Evolutionary conservation across 371 early-diverging fungal species (phyloP).

Genomic region (Chytridiales sp.): DNA sequence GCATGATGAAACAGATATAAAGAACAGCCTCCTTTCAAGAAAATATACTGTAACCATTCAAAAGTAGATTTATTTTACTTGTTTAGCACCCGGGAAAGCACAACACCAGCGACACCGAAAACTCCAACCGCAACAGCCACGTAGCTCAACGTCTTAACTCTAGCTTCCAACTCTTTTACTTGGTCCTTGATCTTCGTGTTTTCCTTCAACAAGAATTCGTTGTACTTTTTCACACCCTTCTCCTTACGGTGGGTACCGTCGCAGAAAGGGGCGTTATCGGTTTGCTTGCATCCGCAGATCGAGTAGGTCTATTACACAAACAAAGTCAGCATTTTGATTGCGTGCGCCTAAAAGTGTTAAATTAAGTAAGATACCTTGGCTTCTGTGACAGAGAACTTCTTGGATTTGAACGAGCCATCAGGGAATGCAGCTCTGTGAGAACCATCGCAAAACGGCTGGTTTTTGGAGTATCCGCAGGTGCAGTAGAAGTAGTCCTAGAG

Average conservation of each 20-base stretch:
- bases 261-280: slow-evolving; percentile 33
- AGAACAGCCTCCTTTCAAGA: background rate
- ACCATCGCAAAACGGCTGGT: slow-evolving; percentile 39
- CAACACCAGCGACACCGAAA: too few species aligned
- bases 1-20: slow-evolving; percentile 29
- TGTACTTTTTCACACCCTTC: slow-evolving; percentile 33
- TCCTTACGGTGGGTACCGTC: slow-evolving; percentile 38
- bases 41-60: too few species aligned
- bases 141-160: too few species aligned
- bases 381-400: slow-evolving; percentile 35
- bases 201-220: slow-evolving; percentile 25
- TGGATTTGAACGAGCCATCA: slow-evolving; percentile 20
- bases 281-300: slow-evolving; percentile 34
- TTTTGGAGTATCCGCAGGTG: slow-evolving; percentile 24
- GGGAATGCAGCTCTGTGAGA: slow-evolving; percentile 38
- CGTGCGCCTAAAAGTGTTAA: too few species aligned
- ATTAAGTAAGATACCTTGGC: slow-evolving; percentile 32
- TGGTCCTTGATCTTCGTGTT: too few species aligned
- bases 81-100: too few species aligned
- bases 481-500: slow-evolving; percentile 25
- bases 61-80: too few species aligned
- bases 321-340: too few species aligned
- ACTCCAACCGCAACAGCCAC: too few species aligned
- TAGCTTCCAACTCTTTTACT: too few species aligned
- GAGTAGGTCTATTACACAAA: too few species aligned